Percentiles rank a stretch among this genome's conserved stretches.
Conservation (phyloP, 2,329 filamentous ascomycete species). For the Ceratocystis albifundus region DNA sequence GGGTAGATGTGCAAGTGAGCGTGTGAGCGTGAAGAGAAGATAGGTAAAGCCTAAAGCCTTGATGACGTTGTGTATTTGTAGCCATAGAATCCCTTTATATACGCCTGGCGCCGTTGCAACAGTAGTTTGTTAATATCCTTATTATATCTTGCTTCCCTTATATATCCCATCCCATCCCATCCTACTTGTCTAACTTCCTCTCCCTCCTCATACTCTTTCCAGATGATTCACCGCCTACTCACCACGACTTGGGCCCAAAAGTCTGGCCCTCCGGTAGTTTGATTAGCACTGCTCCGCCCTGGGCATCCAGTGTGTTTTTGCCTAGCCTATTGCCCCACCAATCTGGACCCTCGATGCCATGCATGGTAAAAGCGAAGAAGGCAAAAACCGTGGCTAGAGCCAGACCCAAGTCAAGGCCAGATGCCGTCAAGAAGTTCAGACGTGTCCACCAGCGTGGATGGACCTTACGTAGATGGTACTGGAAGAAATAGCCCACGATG, state of each 20-base stretch:
- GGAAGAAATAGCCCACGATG: conserved; percentile 58
- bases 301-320: conserved; percentile 48
- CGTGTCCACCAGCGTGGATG: conserved; percentile 61
- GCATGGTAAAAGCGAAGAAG: conserved; percentile 57
- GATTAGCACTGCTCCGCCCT: conserved; percentile 47
- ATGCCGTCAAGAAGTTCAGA: conserved; percentile 61
- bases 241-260: conserved; percentile 52
- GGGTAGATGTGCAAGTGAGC: conserved; percentile 14
- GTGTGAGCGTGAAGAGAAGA: conserved; percentile 2
- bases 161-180: background rate
- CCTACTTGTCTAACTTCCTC: background rate
- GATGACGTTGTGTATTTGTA: conserved; percentile 22
- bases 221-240: conserved; percentile 7
- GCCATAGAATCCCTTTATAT: conserved; percentile 23
- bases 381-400: conserved; percentile 56
- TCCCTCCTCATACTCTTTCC: background rate
- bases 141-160: background rate
- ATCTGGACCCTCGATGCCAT: conserved; percentile 46
- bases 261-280: conserved; percentile 42
- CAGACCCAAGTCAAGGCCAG: conserved; percentile 57
- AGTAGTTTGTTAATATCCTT: conserved; percentile 16
- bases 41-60: conserved; percentile 12
- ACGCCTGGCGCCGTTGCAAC: conserved; percentile 20
- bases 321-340: conserved; percentile 61
- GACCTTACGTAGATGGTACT: conserved; percentile 52